Evolutionary conservation across 345 rosid species (phyloP).

Genomic region (Cardamine resedifolia): DNA sequence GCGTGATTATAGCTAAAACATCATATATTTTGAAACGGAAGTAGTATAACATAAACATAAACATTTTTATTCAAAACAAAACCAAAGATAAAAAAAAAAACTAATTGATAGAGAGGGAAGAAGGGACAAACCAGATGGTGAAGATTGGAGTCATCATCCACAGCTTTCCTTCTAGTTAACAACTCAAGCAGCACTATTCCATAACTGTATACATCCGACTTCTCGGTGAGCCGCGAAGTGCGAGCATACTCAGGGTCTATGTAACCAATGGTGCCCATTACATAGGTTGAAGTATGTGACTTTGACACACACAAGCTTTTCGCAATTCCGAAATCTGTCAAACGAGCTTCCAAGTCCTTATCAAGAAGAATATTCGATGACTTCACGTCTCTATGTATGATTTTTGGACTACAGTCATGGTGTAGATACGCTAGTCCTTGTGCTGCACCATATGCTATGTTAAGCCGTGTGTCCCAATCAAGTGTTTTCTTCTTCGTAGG

Average conservation of each 20-base stretch:
- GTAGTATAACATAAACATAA: too few relatives aligned
- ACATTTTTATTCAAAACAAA: not conserved
- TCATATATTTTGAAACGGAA: too few relatives aligned
- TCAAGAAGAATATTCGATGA: constrained; percentile 87
- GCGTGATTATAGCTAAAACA: too few relatives aligned
- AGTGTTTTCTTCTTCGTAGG: constrained; percentile 74
- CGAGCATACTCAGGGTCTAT: constrained; percentile 98
- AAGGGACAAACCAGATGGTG: constrained; percentile 76
- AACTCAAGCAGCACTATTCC: constrained; percentile 90
- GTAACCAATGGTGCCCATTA: constrained; percentile 97
- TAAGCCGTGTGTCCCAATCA: constrained; percentile 81
- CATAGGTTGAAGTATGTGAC: constrained; percentile 74
- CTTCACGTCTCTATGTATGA: constrained; percentile 94
- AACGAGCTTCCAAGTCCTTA: constrained; percentile 85
- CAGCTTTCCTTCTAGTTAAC: constrained; percentile 87
- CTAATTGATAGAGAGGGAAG: not conserved
- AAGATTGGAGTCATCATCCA: constrained; percentile 87
- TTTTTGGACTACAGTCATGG: constrained; percentile 93
- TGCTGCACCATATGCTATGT: constrained; percentile 88
- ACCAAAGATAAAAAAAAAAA: not conserved
- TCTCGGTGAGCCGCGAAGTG: constrained; percentile 90
- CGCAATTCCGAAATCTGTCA: constrained; percentile 97
- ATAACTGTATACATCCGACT: constrained; percentile 92
- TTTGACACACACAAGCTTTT: constrained; percentile 78
- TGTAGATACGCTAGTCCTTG: constrained; percentile 92